These are phyloP conservation scores for Komagataella mondaviorum DNA, from an alignment of 805 yeast species.

Conservation along the genomic window DNA sequence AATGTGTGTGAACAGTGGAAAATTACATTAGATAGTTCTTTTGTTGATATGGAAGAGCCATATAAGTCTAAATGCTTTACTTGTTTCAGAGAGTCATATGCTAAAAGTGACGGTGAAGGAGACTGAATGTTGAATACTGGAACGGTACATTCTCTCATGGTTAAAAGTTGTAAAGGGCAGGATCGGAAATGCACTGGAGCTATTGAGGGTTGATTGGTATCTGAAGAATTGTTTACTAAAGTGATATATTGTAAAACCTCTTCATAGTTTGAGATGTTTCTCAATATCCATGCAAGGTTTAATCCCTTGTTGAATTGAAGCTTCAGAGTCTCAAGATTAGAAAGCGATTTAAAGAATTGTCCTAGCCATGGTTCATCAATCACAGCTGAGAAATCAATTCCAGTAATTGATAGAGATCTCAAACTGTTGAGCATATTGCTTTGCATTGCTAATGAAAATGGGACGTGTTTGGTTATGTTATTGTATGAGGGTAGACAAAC, in stretches of 20 bases:
- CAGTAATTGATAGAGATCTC: not conserved
- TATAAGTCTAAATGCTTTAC: not conserved
- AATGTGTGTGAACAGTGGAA: not conserved
- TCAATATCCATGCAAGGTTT: not conserved
- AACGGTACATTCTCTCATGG: not conserved
- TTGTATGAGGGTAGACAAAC: not conserved
- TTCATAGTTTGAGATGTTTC: not conserved
- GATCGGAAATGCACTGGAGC: not conserved
- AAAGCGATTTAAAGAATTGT: not conserved
- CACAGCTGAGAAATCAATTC: not conserved
- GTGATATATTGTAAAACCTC: not conserved
- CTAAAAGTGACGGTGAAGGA: not conserved
- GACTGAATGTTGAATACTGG: not conserved
- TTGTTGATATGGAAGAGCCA: not conserved
- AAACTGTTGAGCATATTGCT: not conserved
- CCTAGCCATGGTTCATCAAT: not conserved
- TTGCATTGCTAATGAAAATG: not conserved
- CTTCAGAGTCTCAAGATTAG: not conserved
- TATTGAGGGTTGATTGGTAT: not conserved
- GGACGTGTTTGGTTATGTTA: not conserved
- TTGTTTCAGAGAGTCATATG: not conserved
- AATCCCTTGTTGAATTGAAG: not conserved
- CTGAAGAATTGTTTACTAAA: not conserved
- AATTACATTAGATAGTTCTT: not conserved
- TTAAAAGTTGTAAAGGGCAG: not conserved